These are phyloP conservation scores for Cercospora sesami DNA, from an alignment of 2,329 filamentous ascomycete genomes.

Conservation along the genomic window DNA sequence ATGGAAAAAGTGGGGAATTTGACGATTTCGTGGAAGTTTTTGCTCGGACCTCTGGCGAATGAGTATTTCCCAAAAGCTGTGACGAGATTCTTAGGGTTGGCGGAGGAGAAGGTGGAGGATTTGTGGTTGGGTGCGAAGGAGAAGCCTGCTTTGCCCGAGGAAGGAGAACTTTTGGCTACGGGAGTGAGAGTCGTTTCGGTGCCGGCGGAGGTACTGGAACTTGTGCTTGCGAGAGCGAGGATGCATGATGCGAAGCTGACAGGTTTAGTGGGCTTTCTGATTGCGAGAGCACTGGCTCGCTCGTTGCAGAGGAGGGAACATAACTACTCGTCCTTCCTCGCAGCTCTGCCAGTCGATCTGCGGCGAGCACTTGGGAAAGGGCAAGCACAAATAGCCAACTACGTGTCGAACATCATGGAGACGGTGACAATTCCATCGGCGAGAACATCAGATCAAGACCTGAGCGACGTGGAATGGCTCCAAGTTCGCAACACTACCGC, in stretches of 20 bases:
- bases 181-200: slow-evolving; percentile 40
- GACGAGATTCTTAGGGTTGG: slow-evolving; percentile 38
- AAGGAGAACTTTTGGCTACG: slow-evolving; percentile 28
- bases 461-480: slow-evolving; percentile 38
- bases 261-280: slow-evolving; percentile 44
- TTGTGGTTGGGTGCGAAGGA: slow-evolving; percentile 28
- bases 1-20: slow-evolving; percentile 45
- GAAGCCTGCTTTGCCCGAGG: slow-evolving; percentile 17
- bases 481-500: slow-evolving; percentile 38
- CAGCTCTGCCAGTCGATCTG: slow-evolving; percentile 46
- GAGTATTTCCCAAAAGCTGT: slow-evolving; percentile 43
- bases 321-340: slow-evolving; percentile 40
- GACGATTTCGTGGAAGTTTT: slow-evolving; percentile 48
- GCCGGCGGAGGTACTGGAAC: slow-evolving; percentile 30
- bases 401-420: slow-evolving; percentile 30
- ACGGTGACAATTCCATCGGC: slow-evolving; percentile 9
- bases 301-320: slow-evolving; percentile 29
- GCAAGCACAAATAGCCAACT: slow-evolving; percentile 42
- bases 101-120: slow-evolving; percentile 32
- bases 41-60: slow-evolving; percentile 45
- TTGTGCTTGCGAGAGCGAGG: slow-evolving; percentile 37
- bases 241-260: slow-evolving; percentile 45
- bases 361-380: slow-evolving; percentile 40
- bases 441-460: background rate
- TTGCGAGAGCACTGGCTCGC: slow-evolving; percentile 43